Evolutionary conservation across 768 basidiomycete genomes (phyloP), one percentile per base, ranked within the genome.

Genomic region (Mycena indigotica): DNA sequence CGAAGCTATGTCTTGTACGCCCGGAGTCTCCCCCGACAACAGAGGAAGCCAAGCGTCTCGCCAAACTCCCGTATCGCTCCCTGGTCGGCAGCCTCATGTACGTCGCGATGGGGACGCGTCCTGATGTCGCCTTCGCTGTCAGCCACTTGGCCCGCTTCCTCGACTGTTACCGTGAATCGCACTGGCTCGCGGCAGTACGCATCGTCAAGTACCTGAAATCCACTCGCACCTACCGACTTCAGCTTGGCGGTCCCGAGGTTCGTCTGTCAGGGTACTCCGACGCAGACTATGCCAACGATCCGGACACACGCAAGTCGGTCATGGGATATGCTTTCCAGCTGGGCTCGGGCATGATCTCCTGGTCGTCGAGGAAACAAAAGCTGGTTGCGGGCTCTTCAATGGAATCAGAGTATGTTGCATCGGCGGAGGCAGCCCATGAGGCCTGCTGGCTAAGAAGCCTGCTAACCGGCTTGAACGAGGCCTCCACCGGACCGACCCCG

Each of bases 341-440:
- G 41, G 65, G 57, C 23, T 65, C 68, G 0, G 72, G 69, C 3
- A 57, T 65, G 3, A 62, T 79, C 5, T 57, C 63, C 3, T 80
- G 78, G 75, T 52, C 57, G 2, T 68, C 72, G 0, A 56, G 66
- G 17, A 59, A 67, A 23, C 78, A 80, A 61, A 39, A 63, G 2
- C 61, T 67, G 0, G 65, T 76, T 30, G 58, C 76, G 0, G 50
- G 61, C 0, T 79, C 76, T 0, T 73, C 73, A 0, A 69, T 67
- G 2, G 73, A 80, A 52, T 69, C 74, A 0, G 76, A 78, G 60
- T 77, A 75, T 57, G 40, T 55, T n/a, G 70, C 54, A n/a, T n/a
- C n/a, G n/a, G n/a, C n/a, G n/a, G n/a, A n/a, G n/a, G n/a, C n/a
- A n/a, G n/a, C n/a, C n/a, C n/a, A n/a, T n/a, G n/a, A n/a, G n/a